Percentiles rank a stretch among this genome's conserved stretches.
phyloP scores from a whole-genome alignment of 495 filamentous ascomycete species.

The Tetracladium marchalianum region DNA sequence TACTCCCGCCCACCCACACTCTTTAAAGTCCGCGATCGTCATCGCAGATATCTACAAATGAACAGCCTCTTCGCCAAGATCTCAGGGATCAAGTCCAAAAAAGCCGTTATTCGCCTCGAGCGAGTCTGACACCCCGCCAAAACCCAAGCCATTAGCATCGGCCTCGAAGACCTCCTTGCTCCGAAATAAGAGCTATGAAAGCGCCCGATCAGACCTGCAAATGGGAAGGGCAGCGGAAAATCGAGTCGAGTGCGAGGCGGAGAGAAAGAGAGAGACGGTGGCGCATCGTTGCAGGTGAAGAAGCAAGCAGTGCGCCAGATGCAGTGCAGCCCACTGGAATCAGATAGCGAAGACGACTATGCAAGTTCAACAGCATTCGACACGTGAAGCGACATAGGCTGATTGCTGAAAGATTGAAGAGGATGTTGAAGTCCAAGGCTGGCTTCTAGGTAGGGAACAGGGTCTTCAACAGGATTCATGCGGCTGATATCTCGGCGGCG shows the following conservation, averaged over 20 bases:
- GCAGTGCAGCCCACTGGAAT: constrained; percentile 4
- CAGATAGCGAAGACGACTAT: constrained; percentile 14
- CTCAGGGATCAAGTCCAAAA: neutral
- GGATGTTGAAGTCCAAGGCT: constrained; percentile 49
- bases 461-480: constrained; percentile 52
- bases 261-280: too few species aligned
- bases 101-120: neutral
- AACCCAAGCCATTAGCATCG: too few species aligned
- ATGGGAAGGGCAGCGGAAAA: too few species aligned
- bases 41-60: neutral
- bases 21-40: too few species aligned
- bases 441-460: constrained; percentile 43
- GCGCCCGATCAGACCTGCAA: too few species aligned
- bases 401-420: constrained; percentile 37
- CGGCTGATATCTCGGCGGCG: constrained; percentile 51
- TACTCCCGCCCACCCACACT: neutral
- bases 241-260: too few species aligned
- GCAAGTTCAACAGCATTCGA: constrained; percentile 20
- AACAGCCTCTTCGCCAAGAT: neutral
- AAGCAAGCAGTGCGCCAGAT: constrained; percentile 9
- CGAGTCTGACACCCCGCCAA: too few species aligned
- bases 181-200: too few species aligned
- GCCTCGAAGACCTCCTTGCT: too few species aligned
- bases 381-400: constrained; percentile 23
- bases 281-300: neutral